phyloP scores from a whole-genome alignment of 2,329 filamentous ascomycete species.

The Fusarium sp. region DNA sequence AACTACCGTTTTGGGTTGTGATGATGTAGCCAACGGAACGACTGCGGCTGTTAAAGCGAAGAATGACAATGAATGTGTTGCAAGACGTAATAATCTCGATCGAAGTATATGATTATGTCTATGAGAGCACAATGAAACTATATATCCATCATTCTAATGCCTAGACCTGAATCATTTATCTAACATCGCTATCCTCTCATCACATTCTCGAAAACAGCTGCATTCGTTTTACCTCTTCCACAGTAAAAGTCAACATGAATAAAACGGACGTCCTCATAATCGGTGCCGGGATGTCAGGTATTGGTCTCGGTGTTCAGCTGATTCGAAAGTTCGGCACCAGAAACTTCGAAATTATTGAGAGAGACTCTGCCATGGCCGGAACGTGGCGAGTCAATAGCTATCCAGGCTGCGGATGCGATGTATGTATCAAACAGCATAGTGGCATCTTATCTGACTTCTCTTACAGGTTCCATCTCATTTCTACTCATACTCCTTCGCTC shows the following conservation, averaged over 20 bases:
- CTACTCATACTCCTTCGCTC: constrained; percentile 42
- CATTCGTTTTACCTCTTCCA: fast-evolving
- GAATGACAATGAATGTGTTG: background rate
- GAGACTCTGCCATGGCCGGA: constrained; percentile 30
- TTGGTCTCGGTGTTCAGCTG: constrained; percentile 37
- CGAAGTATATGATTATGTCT: background rate
- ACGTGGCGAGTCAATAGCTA: constrained; percentile 42
- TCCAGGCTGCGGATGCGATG: constrained; percentile 41
- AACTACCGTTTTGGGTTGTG: background rate
- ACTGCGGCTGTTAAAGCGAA: too few relatives aligned
- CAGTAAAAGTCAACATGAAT: background rate
- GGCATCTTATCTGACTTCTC: fast-evolving
- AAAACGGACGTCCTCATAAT: constrained; percentile 39
- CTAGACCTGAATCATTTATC: fast-evolving
- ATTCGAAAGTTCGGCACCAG: constrained; percentile 23
- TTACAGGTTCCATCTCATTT: constrained; percentile 38
- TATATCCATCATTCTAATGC: background rate
- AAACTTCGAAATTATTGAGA: constrained; percentile 40
- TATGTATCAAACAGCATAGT: background rate
- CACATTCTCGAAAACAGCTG: background rate
- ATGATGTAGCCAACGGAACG: background rate
- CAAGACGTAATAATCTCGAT: background rate
- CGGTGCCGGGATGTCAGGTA: constrained; percentile 42
- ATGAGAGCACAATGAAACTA: fast-evolving
- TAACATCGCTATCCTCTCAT: fast-evolving